Evolutionary conservation across 805 yeast genomes (phyloP), one percentile per base, ranked within the genome.

Genomic region (Hanseniaspora lindneri): DNA sequence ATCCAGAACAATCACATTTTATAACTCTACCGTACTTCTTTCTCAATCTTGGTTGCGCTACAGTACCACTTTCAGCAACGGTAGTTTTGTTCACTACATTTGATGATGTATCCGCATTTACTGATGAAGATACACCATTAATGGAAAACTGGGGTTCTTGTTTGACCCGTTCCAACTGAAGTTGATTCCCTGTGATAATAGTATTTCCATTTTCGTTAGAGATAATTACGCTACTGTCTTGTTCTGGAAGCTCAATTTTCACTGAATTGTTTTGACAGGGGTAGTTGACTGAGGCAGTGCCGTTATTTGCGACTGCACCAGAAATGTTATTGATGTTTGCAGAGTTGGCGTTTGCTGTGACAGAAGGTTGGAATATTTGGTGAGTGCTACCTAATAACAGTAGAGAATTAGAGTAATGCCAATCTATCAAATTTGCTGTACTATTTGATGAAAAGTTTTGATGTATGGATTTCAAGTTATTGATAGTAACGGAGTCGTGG

Each of bases 21-120:
- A 88, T 64, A 2, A 92, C 95, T 52, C 96, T 74, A 20, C 98
- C 98, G 59, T 79, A 86, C 63, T 87, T 89, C 63, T 84, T 79
- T 60, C 97, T 76, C 33, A 95, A 95, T 59, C 80, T 74, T 59
- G 49, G 42, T 32, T 46, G 49, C 3, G 43, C 28, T 14, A 39
- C 32, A 14, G 36, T 20, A 10, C 20, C 30, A 23, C 27, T 17
- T 6, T 23, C 49, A 13, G 20, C 20, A 17, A 46, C 24, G 3
- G 49, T 46, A 4, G 35, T 23, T 4, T n/a, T 46, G 17, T 37
- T 46, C n/a, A 46, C 33, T 21, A 39, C 20, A 17, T 24, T 28
- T 14, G 16, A 13, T 7, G 29, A 39, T 10, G 39, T 29, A 21
- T 39, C 35, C n/a, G 9, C 7, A 9, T 43, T 30, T 16, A 27